phyloP scores from a whole-genome alignment of 495 filamentous ascomycete species.

The Umbilicaria muhlenbergii region DNA sequence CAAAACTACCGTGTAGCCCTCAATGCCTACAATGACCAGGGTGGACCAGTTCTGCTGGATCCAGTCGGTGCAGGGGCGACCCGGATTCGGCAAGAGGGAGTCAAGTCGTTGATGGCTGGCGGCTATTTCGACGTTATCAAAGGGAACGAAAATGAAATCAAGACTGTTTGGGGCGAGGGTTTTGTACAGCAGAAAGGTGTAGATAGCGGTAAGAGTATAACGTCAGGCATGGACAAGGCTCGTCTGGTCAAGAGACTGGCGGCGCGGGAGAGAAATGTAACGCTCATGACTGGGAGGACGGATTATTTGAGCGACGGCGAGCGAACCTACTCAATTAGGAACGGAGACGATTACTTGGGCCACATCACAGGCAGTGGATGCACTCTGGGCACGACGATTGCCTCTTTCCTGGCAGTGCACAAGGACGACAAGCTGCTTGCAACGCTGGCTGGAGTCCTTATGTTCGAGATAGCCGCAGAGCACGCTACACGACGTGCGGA shows the following conservation, averaged over 20 bases:
- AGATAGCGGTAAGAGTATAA: constrained; percentile 53
- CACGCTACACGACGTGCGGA: constrained; percentile 42
- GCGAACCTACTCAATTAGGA: constrained; percentile 47
- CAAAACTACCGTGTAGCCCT: constrained; percentile 49
- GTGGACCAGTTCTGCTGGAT: constrained; percentile 69
- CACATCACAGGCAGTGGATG: constrained; percentile 82
- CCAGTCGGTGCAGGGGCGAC: constrained; percentile 89
- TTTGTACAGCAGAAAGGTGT: constrained; percentile 65
- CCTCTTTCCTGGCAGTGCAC: constrained; percentile 49
- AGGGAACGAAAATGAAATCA: constrained; percentile 86
- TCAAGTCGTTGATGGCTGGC: constrained; percentile 52
- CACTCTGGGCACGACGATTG: constrained; percentile 66
- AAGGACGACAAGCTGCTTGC: constrained; percentile 47
- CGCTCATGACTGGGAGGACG: constrained; percentile 70
- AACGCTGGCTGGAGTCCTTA: constrained; percentile 53
- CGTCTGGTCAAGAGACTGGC: constrained; percentile 50
- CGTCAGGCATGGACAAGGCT: constrained; percentile 37
- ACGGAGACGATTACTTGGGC: constrained; percentile 67
- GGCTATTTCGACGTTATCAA: constrained; percentile 84
- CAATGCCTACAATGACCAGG: constrained; percentile 61
- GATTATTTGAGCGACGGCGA: constrained; percentile 70
- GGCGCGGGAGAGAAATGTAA: constrained; percentile 46
- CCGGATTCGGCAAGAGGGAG: constrained; percentile 47
- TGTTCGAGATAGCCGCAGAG: constrained; percentile 80
- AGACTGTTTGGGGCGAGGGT: constrained; percentile 41